Evolutionary conservation across 345 rosid species (phyloP).

Genomic region (Eucalyptus erythrocorys): DNA sequence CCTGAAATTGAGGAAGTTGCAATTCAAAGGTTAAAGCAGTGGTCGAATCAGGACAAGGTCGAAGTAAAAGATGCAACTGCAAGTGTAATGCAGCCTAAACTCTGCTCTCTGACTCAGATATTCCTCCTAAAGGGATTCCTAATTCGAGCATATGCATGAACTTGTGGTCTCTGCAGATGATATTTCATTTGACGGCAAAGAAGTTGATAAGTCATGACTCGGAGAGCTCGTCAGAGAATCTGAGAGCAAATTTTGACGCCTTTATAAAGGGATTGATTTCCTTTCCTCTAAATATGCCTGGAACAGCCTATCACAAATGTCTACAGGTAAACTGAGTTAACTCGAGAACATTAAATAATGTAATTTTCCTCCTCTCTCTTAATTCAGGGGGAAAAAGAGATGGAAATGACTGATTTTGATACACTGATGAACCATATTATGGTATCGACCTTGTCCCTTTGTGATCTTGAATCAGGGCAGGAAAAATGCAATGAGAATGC

Average conservation of each 20-base stretch:
- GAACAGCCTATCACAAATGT: constrained; percentile 94
- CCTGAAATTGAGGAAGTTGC: constrained; percentile 61
- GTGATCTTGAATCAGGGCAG: constrained; percentile 45
- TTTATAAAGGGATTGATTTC: constrained; percentile 91
- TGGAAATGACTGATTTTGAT: neutral
- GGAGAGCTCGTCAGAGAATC: constrained; percentile 56
- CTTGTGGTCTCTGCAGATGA: constrained; percentile 29
- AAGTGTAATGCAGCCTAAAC: constrained; percentile 25
- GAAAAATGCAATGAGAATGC: constrained; percentile 71
- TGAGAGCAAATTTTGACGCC: constrained; percentile 72
- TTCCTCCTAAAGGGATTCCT: neutral
- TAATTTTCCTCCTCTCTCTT: neutral
- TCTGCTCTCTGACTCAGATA: neutral
- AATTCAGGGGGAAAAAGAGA: neutral
- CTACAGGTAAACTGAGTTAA: constrained; percentile 38
- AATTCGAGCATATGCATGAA: neutral
- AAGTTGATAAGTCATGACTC: constrained; percentile 88
- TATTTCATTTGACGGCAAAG: constrained; percentile 85
- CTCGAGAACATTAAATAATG: neutral
- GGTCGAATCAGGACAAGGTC: constrained; percentile 46
- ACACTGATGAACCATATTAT: neutral
- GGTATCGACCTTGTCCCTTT: neutral
- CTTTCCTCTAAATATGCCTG: constrained; percentile 82
- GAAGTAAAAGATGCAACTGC: constrained; percentile 81
- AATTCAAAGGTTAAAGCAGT: constrained; percentile 25